Conservation (phyloP, 2,329 filamentous ascomycete species). For the Dendryphion nanum region DNA sequence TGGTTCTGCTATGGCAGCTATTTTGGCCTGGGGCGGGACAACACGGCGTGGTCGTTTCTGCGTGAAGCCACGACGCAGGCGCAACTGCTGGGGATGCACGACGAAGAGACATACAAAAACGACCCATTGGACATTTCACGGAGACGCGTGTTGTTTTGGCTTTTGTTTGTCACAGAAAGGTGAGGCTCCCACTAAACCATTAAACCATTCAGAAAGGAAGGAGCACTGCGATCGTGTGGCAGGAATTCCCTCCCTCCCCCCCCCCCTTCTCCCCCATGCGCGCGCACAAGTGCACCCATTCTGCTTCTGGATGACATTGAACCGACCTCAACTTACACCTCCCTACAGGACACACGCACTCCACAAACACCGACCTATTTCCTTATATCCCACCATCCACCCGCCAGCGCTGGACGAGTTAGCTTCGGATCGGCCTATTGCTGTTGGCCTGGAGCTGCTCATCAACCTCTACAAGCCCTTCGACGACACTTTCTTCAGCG, state of each 20-base stretch:
- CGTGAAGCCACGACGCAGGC: slow-evolving; percentile 61
- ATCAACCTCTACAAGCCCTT: slow-evolving; percentile 62
- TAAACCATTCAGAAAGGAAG: too few relatives aligned
- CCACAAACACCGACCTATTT: slow-evolving; percentile 62
- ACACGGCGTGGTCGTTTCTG: slow-evolving; percentile 62
- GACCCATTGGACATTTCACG: slow-evolving; percentile 54
- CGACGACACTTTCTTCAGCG: slow-evolving; percentile 61
- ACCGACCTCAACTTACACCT: slow-evolving; percentile 5
- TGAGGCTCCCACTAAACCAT: too few relatives aligned
- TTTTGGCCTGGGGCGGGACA: slow-evolving; percentile 61
- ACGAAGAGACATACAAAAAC: slow-evolving; percentile 55
- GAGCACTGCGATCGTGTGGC: too few relatives aligned
- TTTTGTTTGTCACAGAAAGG: slow-evolving; percentile 63
- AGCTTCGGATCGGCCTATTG: slow-evolving; percentile 54
- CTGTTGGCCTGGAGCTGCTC: slow-evolving; percentile 60
- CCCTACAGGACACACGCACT: slow-evolving; percentile 59
- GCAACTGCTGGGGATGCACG: slow-evolving; percentile 58
- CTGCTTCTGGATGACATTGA: too few relatives aligned
- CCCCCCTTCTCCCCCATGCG: too few relatives aligned
- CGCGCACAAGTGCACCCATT: too few relatives aligned
- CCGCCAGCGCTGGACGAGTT: slow-evolving; percentile 52
- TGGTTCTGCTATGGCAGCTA: slow-evolving; percentile 62
- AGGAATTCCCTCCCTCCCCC: too few relatives aligned
- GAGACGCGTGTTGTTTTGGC: slow-evolving; percentile 60
- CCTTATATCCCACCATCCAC: slow-evolving; percentile 59